These are phyloP conservation scores for Tolypocladium endophyticum DNA, from an alignment of 2,329 filamentous ascomycete genomes.

Conservation along the genomic window DNA sequence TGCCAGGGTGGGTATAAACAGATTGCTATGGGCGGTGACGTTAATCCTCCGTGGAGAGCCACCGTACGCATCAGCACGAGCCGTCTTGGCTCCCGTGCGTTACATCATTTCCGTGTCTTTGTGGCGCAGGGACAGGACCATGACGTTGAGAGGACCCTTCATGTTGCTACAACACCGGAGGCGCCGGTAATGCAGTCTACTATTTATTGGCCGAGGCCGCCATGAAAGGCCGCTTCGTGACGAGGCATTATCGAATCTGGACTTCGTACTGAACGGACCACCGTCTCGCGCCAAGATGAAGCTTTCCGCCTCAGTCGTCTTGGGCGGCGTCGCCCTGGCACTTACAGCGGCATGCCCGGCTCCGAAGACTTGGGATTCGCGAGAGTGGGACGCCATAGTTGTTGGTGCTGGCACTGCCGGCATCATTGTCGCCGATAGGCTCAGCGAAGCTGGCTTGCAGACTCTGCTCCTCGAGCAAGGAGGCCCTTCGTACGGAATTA, in stretches of 20 bases:
- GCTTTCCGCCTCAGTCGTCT: background rate
- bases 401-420: slow-evolving; percentile 41
- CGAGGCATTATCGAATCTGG: background rate
- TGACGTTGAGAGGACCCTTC: background rate
- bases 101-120: background rate
- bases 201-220: background rate
- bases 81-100: background rate
- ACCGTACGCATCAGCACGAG: background rate
- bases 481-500: slow-evolving; percentile 36
- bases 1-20: background rate
- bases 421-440: slow-evolving; percentile 38
- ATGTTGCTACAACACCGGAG: background rate
- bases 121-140: background rate
- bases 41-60: background rate
- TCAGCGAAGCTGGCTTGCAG: slow-evolving; percentile 40
- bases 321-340: background rate
- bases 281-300: background rate
- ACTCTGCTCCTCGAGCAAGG: slow-evolving; percentile 42
- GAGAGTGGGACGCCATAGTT: slow-evolving; percentile 23
- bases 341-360: background rate
- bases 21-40: background rate
- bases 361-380: slow-evolving; percentile 5
- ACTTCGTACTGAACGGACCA: background rate
- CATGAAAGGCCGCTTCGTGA: background rate
- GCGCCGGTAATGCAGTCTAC: background rate